phyloP scores from a whole-genome alignment of 371 early-diverging fungal genomes.

The Lichtheimia hyalospora region DNA sequence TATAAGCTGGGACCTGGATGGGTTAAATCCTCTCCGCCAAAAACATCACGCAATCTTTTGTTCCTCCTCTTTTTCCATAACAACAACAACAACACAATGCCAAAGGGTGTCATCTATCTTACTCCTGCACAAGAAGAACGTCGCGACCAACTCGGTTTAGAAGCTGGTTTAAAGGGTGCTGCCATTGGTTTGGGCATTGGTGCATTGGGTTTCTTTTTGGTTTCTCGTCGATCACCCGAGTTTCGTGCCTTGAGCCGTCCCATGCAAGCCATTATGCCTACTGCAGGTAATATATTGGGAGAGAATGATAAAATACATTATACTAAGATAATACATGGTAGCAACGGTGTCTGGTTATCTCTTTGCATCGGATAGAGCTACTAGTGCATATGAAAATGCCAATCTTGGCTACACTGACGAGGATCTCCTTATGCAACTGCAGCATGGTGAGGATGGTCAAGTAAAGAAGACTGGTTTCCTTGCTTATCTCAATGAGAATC shows the following conservation, averaged over 20 bases:
- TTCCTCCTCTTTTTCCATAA: not conserved
- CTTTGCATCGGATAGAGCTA: constrained; percentile 44
- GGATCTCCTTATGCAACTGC: constrained; percentile 22
- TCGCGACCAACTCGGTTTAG: constrained; percentile 19
- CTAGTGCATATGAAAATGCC: constrained; percentile 35
- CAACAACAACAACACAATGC: constrained; percentile 3
- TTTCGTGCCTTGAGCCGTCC: constrained; percentile 42
- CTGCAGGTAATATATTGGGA: constrained; percentile 24
- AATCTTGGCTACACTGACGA: constrained; percentile 48
- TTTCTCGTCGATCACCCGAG: constrained; percentile 36
- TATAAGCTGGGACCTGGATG: too few relatives aligned
- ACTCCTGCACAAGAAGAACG: constrained; percentile 31
- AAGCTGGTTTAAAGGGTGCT: constrained; percentile 45
- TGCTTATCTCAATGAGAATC: constrained; percentile 44
- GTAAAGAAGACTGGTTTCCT: constrained; percentile 10
- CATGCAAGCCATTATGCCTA: constrained; percentile 40
- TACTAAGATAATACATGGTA: constrained; percentile 10
- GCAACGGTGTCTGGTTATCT: constrained; percentile 47
- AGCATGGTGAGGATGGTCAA: not conserved
- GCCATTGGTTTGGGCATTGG: constrained; percentile 46
- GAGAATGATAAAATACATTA: not conserved
- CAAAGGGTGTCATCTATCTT: constrained; percentile 1
- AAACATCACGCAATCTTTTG: constrained; percentile 6
- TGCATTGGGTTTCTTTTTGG: constrained; percentile 32
- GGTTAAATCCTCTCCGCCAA: not conserved